A percentile compares a stretch with the other conserved stretches of the same genome.
phyloP scores from a whole-genome alignment of 768 basidiomycete genomes.

The Mycena pura region DNA sequence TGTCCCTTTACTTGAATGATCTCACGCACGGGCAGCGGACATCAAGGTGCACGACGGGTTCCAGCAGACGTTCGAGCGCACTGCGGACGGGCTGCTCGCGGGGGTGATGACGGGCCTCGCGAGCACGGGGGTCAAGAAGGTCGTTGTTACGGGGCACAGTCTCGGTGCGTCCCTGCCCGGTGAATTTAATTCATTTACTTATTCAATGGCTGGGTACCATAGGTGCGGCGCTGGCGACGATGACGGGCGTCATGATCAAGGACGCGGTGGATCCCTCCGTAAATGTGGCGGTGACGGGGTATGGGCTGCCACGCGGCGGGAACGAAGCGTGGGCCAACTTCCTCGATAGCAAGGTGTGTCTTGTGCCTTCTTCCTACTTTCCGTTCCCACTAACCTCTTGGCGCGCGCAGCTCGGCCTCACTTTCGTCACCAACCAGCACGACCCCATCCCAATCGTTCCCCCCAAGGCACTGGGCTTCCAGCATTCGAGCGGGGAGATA shows the following conservation, averaged over 20 bases:
- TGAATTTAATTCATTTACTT: background rate
- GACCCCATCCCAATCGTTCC: slow-evolving; percentile 52
- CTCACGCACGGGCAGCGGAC: slow-evolving; percentile 28
- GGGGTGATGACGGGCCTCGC: slow-evolving; percentile 38
- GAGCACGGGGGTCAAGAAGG: slow-evolving; percentile 39
- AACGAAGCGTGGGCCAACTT: slow-evolving; percentile 52
- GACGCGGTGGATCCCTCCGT: slow-evolving; percentile 42
- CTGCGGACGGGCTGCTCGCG: slow-evolving; percentile 42
- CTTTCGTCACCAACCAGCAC: slow-evolving; percentile 46
- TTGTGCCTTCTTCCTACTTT: background rate
- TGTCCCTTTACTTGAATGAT: background rate
- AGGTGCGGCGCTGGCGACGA: slow-evolving; percentile 53
- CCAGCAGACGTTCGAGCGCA: slow-evolving; percentile 45
- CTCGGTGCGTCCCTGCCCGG: slow-evolving; percentile 35
- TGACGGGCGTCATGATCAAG: slow-evolving; percentile 50
- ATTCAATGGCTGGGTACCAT: background rate
- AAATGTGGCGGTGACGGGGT: slow-evolving; percentile 42
- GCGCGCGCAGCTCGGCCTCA: slow-evolving; percentile 31
- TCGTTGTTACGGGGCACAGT: slow-evolving; percentile 49
- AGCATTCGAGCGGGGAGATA: slow-evolving; percentile 44
- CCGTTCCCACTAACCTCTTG: background rate
- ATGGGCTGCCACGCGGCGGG: slow-evolving; percentile 53
- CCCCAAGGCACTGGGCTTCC: slow-evolving; percentile 43
- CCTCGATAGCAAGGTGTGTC: slow-evolving; percentile 42
- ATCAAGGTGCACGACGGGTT: slow-evolving; percentile 50